Evolutionary conservation across 495 filamentous ascomycete genomes (phyloP).

Genomic region (Penicillium herquei): DNA sequence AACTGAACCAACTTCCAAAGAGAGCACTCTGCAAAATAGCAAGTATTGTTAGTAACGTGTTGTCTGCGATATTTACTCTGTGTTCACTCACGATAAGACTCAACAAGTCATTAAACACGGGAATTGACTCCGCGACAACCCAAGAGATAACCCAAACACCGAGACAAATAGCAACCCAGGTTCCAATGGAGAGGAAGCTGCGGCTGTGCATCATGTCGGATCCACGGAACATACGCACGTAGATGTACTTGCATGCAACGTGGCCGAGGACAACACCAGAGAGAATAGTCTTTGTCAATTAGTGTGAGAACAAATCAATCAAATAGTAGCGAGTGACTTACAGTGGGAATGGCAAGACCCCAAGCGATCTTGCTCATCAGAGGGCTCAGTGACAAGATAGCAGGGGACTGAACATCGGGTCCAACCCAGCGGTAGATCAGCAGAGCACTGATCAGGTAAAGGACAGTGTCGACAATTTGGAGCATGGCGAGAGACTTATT

Average conservation of each 20-base stretch:
- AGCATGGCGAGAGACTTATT: constrained; percentile 63
- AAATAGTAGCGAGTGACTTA: constrained; percentile 6
- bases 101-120: constrained; percentile 67
- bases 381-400: constrained; percentile 61
- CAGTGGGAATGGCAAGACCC: constrained; percentile 73
- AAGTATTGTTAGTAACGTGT: constrained; percentile 7
- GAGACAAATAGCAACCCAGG: constrained; percentile 59
- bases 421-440: constrained; percentile 72
- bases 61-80: too few species aligned
- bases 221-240: constrained; percentile 57
- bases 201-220: constrained; percentile 57
- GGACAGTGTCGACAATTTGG: constrained; percentile 59
- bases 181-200: constrained; percentile 41
- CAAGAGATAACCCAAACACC: constrained; percentile 62
- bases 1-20: constrained; percentile 45
- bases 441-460: constrained; percentile 54
- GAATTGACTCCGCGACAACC: constrained; percentile 71
- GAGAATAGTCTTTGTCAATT: constrained; percentile 28
- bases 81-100: constrained; percentile 41
- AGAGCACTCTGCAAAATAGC: constrained; percentile 27
- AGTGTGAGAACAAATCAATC: not conserved
- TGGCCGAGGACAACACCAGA: constrained; percentile 59
- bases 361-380: constrained; percentile 68
- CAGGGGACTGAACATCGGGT: constrained; percentile 65
- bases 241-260: constrained; percentile 62